A percentile compares a stretch with the other conserved stretches of the same genome.
Evolutionary conservation across 768 basidiomycete species (phyloP).

Genomic region (Tricholoma saponaceum): DNA sequence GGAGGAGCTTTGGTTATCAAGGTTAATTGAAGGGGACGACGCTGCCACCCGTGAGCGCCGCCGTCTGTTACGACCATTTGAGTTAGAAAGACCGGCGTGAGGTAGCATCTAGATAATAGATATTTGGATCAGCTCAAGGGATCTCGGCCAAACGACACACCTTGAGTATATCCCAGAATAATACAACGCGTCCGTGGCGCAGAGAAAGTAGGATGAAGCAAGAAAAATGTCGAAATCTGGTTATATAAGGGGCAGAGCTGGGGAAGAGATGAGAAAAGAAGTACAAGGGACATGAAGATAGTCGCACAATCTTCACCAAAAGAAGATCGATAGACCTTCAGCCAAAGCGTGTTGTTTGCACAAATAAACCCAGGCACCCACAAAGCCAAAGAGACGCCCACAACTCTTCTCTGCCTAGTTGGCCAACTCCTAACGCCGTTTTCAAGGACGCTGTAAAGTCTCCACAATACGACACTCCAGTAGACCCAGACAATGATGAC

Average conservation of each 20-base stretch:
- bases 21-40: neutral
- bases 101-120: neutral
- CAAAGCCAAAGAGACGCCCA: slow-evolving; percentile 33
- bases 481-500: neutral
- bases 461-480: neutral
- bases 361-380: slow-evolving; percentile 34
- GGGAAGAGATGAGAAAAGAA: slow-evolving; percentile 6
- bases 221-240: neutral
- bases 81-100: neutral
- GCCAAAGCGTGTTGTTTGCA: slow-evolving; percentile 30
- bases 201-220: neutral
- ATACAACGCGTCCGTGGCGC: neutral
- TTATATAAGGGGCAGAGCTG: slow-evolving; percentile 2
- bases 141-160: neutral
- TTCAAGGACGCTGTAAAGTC: neutral
- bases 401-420: slow-evolving; percentile 14
- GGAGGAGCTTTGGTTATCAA: neutral
- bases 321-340: slow-evolving; percentile 16
- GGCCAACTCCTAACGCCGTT: neutral
- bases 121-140: neutral
- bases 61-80: neutral
- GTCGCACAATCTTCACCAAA: slow-evolving; percentile 16
- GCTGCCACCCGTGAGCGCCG: neutral
- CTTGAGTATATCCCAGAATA: neutral
- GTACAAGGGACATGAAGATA: slow-evolving; percentile 14